Base-by-base conservation (phyloP, 2,329 filamentous ascomycete species). In the Exophiala bonariae region DNA sequence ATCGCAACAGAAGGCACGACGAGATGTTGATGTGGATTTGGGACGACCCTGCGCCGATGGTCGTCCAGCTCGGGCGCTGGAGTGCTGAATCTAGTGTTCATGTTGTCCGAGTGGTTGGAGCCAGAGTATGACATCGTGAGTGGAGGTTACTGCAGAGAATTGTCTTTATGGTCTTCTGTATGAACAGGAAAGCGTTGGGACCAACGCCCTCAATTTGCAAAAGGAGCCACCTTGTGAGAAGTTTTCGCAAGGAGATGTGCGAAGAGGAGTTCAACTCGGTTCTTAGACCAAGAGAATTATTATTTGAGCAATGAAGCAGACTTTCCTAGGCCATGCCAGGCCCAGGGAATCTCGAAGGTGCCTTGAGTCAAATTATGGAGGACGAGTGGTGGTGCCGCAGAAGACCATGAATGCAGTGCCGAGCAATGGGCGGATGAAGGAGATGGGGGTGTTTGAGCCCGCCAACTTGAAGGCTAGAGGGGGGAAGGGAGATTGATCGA, bases 301-400 rank as follows among this genome's bases (percentile, higher is more conserved):
- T 3, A 13, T 40, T 10, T 11, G 9, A n/a, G 19, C n/a, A 32
- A 34, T 11, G 17, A 22, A 28, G 23, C 11, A 37, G 18, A 37
- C 35, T 37, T 16, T 34, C 49, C 42, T 37, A 41, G 43, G 46
- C 52, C 52, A 42, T 23, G 18, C 13, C 20, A 19, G 43, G 49
- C 45, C 45, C 42, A 42, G 48, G 45, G 31, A 31, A 41, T 3
- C 37, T 20, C n/a, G 11, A 17, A 22, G 32, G 26, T 38, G 47
- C 38, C 32, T 13, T 38, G 49, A 36, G 42, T 62, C 78, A 71
- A 92, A 75, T 96, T 97, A 97, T 80, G 92, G 92, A 70, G 93
- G 92, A 76, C 95, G 92, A 79, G 90, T 93, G 79, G 93, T 89
- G 78, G 90, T 88, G 86, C 92, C 91, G 79, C 85, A 85, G 73